A percentile compares a stretch with the other conserved stretches of the same genome.
Evolutionary conservation across 257 asterid species (phyloP).

Genomic region (Henckelia pumila): DNA sequence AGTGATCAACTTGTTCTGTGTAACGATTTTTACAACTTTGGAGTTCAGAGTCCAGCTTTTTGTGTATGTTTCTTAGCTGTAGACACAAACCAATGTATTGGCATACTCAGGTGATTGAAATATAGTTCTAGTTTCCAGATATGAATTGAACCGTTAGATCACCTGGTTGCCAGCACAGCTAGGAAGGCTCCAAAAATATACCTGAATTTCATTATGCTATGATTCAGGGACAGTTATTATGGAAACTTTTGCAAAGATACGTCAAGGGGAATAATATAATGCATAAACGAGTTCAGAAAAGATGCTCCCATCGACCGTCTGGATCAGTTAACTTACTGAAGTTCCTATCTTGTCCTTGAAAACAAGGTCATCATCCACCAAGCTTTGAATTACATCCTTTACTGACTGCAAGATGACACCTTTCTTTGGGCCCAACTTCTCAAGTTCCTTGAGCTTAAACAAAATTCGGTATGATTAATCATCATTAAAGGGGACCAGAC

Average conservation of each 20-base stretch:
- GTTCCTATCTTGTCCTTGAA: constrained; percentile 97
- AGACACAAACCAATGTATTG: constrained; percentile 25
- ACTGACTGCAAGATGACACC: constrained; percentile 94
- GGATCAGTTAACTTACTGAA: constrained; percentile 64
- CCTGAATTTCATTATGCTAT: constrained; percentile 46
- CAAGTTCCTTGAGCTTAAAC: constrained; percentile 87
- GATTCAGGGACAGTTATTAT: constrained; percentile 16
- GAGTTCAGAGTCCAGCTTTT: constrained; percentile 73
- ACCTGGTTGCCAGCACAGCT: constrained; percentile 99
- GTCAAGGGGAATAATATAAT: constrained; percentile 9
- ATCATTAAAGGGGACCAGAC: constrained; percentile 10
- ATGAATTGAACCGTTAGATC: constrained; percentile 22
- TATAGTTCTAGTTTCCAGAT: not conserved
- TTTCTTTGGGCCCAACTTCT: constrained; percentile 88
- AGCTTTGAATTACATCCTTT: constrained; percentile 83
- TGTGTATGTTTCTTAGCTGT: constrained; percentile 75
- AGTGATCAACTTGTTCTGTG: constrained; percentile 66
- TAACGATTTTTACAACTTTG: constrained; percentile 59
- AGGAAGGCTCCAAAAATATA: constrained; percentile 97
- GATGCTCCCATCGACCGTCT: constrained; percentile 2
- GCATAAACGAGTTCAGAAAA: not conserved
- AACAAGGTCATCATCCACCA: constrained; percentile 96
- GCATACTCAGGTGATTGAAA: constrained; percentile 16
- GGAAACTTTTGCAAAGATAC: constrained; percentile 13
- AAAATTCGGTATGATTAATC: constrained; percentile 20